A percentile compares a stretch with the other conserved stretches of the same genome.
phyloP scores from a whole-genome alignment of 805 yeast genomes.

The Lipomyces chichibuensis region DNA sequence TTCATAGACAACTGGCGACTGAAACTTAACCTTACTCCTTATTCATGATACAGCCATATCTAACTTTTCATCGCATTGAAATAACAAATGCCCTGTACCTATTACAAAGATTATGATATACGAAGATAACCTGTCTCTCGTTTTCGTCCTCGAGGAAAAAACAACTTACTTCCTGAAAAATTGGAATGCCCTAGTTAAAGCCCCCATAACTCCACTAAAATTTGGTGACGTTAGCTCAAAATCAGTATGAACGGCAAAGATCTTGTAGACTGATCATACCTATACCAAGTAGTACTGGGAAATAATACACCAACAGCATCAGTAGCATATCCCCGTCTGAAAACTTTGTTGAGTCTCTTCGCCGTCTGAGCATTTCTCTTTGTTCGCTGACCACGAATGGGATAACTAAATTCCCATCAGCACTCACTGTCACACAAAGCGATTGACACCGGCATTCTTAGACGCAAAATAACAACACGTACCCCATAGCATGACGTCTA shows the following conservation, averaged over 20 bases:
- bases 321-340: constrained; percentile 39
- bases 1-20: neutral
- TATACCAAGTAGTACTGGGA: neutral
- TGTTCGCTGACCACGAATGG: constrained; percentile 89
- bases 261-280: neutral
- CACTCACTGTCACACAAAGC: constrained; percentile 24
- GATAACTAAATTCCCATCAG: constrained; percentile 41
- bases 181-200: neutral
- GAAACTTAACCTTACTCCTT: neutral
- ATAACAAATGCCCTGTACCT: neutral
- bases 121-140: neutral
- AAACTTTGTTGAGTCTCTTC: constrained; percentile 74
- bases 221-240: neutral
- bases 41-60: neutral
- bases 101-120: neutral
- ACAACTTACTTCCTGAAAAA: neutral
- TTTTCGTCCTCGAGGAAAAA: neutral
- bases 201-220: neutral
- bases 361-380: constrained; percentile 91
- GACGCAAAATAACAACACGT: constrained; percentile 10
- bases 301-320: neutral
- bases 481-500: constrained; percentile 80
- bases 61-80: neutral
- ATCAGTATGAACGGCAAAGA: neutral
- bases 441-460: neutral